Evolutionary conservation across 2,329 filamentous ascomycete genomes (phyloP).

Genomic region (Proliferodiscus dingleyae): DNA sequence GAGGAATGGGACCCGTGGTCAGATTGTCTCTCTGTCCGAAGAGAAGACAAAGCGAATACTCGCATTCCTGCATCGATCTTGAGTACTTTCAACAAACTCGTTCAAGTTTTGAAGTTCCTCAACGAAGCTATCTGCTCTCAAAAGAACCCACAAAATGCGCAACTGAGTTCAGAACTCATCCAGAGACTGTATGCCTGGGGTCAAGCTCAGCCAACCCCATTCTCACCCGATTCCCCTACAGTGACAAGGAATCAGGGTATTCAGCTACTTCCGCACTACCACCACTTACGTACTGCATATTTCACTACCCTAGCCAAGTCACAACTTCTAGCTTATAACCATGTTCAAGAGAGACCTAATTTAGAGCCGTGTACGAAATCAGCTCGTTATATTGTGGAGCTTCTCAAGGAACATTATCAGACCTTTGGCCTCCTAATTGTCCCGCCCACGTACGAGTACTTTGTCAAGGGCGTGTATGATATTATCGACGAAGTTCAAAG

Average conservation of each 20-base stretch:
- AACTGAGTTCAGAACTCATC: constrained; percentile 19
- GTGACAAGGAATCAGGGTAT: constrained; percentile 16
- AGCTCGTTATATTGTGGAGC: constrained; percentile 32
- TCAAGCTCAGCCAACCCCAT: constrained; percentile 20
- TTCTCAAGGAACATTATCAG: constrained; percentile 36
- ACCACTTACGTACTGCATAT: constrained; percentile 29
- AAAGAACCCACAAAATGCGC: constrained; percentile 6
- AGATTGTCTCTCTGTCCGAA: constrained; percentile 40
- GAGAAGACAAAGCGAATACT: constrained; percentile 19
- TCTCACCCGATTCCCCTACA: constrained; percentile 20
- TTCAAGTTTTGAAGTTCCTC: constrained; percentile 28
- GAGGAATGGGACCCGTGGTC: constrained; percentile 74
- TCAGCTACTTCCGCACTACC: constrained; percentile 29
- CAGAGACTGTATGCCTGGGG: constrained; percentile 26
- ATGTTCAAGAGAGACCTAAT: constrained; percentile 17
- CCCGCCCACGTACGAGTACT: constrained; percentile 38
- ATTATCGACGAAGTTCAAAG: constrained; percentile 25
- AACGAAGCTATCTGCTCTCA: constrained; percentile 26
- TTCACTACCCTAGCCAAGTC: constrained; percentile 26
- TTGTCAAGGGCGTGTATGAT: constrained; percentile 33
- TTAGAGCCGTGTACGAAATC: constrained; percentile 32
- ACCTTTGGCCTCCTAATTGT: constrained; percentile 36
- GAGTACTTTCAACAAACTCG: constrained; percentile 32
- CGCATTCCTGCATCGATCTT: constrained; percentile 31
- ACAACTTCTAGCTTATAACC: constrained; percentile 21